Base-by-base conservation (phyloP, 73 alveolate species). In the Paramecium caudatum region DNA sequence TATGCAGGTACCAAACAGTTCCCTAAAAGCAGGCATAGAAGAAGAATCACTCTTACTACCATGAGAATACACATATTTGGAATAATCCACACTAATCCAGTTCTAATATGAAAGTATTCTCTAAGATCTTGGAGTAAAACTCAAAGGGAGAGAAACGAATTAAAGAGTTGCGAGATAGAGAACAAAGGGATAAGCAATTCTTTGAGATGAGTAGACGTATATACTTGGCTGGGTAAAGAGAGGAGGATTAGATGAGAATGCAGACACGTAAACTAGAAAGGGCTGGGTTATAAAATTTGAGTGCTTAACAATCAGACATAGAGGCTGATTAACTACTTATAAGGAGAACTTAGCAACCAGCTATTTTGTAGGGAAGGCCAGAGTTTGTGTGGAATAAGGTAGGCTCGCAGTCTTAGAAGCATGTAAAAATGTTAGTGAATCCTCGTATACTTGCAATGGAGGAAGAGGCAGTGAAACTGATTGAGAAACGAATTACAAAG, bases 321-420 rank as follows among this genome's bases (percentile, higher is more conserved):
- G 61, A 68, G 10, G 12, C 61, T 17, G 84, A 68, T 7, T 9
- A 34, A n/a, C 19, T 37, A 13, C n/a, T 15, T 1, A 6, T 37
- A 3, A 68, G 34, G 34, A 4, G 13, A 3, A 68, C 9, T 5
- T 5, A 34, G 34, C 34, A 32, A n/a, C 30, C 25, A 32, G 37
- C 84, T 2, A 68, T 15, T n/a, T 68, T 68, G 36, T 32, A 34
- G 37, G 84, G 84, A 34, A 68, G 84, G 15, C 30, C 84, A 25
- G 84, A 68, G 34, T 68, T 68, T 36, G 25, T 68, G 7, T 68
- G 84, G 84, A 68, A 68, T 68, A 34, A 68, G 37, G 84, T 68
- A 15, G 84, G 84, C 0, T 7, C 25, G n/a, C 32, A 68, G 9
- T 68, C 84, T 1, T 12, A 68, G 17, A 68, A 68, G n/a, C 84